Conservation (phyloP, 371 early-diverging fungal genomes). For the Lichtheimia ramosa region DNA sequence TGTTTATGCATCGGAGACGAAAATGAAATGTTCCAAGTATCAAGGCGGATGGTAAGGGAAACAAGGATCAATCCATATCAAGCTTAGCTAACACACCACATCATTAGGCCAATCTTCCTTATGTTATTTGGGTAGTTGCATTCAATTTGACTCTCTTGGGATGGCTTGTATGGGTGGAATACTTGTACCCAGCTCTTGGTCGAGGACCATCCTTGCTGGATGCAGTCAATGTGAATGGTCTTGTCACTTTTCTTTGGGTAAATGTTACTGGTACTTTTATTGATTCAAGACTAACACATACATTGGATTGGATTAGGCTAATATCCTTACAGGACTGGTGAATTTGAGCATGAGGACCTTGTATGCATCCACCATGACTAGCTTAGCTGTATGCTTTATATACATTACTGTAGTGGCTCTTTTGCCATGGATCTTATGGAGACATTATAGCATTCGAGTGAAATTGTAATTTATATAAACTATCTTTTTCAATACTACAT, state of each 20-base stretch:
- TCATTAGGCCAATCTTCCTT: conserved; percentile 72
- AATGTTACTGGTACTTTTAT: conserved; percentile 1
- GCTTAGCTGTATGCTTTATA: conserved; percentile 11
- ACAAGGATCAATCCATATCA: not conserved
- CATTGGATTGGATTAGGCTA: conserved; percentile 19
- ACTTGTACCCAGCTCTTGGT: conserved; percentile 15
- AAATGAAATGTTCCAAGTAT: conserved; percentile 39
- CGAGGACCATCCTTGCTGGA: conserved; percentile 60
- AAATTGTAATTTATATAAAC: conserved; percentile 1
- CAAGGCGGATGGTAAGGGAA: conserved; percentile 67
- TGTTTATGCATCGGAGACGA: conserved; percentile 19
- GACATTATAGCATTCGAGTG: conserved; percentile 10
- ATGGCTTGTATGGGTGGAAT: conserved; percentile 58
- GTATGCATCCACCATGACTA: conserved; percentile 15
- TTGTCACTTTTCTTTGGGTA: conserved; percentile 83
- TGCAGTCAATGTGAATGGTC: conserved; percentile 77
- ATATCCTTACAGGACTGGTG: conserved; percentile 20
- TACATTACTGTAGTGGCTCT: conserved; percentile 16
- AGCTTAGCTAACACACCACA: not conserved
- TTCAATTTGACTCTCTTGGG: conserved; percentile 64
- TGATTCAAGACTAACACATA: no score
- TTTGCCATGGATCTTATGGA: conserved; percentile 21
- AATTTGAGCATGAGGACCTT: conserved; percentile 24
- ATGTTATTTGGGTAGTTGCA: conserved; percentile 72
- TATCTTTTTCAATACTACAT: not conserved